phyloP scores from a whole-genome alignment of 305 asterid genomes.

The Fraxinus albicans region DNA sequence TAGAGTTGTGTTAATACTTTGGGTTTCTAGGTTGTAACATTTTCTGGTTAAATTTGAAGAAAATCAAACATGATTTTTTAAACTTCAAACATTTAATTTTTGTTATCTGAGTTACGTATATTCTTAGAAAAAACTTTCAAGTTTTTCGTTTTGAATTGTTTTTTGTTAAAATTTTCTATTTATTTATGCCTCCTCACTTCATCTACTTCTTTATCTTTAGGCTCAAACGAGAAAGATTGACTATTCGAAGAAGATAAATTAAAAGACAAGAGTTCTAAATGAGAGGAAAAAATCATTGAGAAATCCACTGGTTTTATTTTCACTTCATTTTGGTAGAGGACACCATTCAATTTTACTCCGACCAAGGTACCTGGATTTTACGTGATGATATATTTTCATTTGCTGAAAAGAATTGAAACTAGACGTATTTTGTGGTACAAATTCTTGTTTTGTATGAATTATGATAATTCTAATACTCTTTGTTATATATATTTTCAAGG shows the following conservation, averaged over 20 bases:
- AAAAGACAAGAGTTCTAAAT: conserved; percentile 35
- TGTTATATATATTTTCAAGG: too few relatives aligned
- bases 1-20: too few relatives aligned
- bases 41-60: too few relatives aligned
- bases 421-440: not conserved
- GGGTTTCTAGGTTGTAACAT: too few relatives aligned
- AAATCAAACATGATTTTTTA: too few relatives aligned
- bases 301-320: too few relatives aligned
- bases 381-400: not conserved
- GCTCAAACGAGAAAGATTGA: conserved; percentile 78
- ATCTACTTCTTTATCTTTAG: conserved; percentile 28
- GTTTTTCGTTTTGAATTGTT: not conserved
- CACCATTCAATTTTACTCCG: too few relatives aligned
- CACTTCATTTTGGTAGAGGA: too few relatives aligned
- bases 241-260: conserved; percentile 50
- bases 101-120: too few relatives aligned
- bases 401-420: not conserved
- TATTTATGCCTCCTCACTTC: not conserved
- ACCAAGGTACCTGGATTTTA: conserved; percentile 53
- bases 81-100: too few relatives aligned
- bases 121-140: too few relatives aligned
- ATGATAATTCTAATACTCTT: too few relatives aligned
- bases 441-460: not conserved
- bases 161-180: not conserved
- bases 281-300: conserved; percentile 38